Evolutionary conservation across 139 green algal species (phyloP), one percentile per base, ranked within the genome.

Genomic region (Coccomyxa sp.): DNA sequence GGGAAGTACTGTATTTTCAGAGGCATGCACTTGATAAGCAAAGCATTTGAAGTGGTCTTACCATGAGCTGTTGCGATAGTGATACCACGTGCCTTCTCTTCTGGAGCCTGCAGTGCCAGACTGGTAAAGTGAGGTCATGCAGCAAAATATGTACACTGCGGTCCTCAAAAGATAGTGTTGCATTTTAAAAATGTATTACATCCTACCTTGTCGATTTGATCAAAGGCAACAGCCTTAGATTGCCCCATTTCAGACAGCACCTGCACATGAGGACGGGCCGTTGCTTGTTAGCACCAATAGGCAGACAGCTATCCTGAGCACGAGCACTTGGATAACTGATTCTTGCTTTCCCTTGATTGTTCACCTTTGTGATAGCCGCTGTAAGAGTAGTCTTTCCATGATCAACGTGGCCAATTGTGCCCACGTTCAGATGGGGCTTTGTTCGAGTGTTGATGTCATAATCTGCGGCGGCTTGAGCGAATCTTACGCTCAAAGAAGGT

Each of bases 361-460:
- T 30, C 31, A 94, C 95, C 91, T 96, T 96, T 27, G 93, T 97
- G 86, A 98, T 97, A 13, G 95, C 95, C 14, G 96, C 97, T 13
- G 97, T 99, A 17, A 99, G 91, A 0, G 96, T 99, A 7, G 97
- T 99, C 83, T 99, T 99, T 77, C 97, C 97, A 86, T 99, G 97
- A 82, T 99, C 97, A 10, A 99, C 97, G 85, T 99, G 97, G 1
- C 97, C 97, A 76, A 99, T 99, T 12, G 97, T 99, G 45, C 97
- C 97, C 23, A 99, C 92, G 85, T 99, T 99, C 28, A 99, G 77
- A 84, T 99, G 97, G 10, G 95, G 95, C 90, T 99, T 99, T 58
- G 90, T 95, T 58, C 96, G 88, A 7, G 88, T 87, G 86, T 97
- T 97, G 83, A 98, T 95, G 84, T 98, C 95, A 81, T 98, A 97